A percentile compares a stretch with the other conserved stretches of the same genome.
Conservation (phyloP, 371 early-diverging fungal species). For the Rhizopus sp. region DNA sequence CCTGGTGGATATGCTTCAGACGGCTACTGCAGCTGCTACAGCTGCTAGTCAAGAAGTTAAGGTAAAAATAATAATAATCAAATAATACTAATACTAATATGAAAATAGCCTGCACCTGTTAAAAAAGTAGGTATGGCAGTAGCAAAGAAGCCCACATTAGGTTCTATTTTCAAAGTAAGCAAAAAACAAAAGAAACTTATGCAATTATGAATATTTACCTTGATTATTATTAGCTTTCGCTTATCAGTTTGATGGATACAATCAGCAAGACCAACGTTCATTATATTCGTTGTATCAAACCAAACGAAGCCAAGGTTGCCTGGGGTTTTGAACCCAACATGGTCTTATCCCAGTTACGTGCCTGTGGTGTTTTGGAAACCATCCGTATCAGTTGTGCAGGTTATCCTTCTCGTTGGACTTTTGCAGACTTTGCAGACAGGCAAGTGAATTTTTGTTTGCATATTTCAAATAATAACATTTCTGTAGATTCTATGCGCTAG, state of each 20-base stretch:
- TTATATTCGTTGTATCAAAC: constrained; percentile 98
- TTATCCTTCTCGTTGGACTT: constrained; percentile 94
- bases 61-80: neutral
- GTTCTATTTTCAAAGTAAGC: constrained; percentile 74
- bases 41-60: constrained; percentile 40
- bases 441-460: constrained; percentile 8
- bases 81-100: neutral
- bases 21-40: constrained; percentile 53
- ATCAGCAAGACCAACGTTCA: constrained; percentile 91
- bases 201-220: neutral
- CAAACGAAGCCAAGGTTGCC: constrained; percentile 91
- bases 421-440: constrained; percentile 92
- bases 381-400: constrained; percentile 99
- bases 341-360: constrained; percentile 95
- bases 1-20: constrained; percentile 72
- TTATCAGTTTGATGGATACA: constrained; percentile 92
- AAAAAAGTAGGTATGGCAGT: constrained; percentile 49
- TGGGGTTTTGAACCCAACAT: constrained; percentile 90
- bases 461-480: neutral
- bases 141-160: constrained; percentile 83
- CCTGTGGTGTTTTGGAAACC: constrained; percentile 99
- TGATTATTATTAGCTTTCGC: constrained; percentile 57
- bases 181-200: neutral
- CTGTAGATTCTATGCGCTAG: constrained; percentile 79
- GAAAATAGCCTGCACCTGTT: constrained; percentile 25